Conservation (phyloP, 805 yeast species). For the Kuraishia capsulata region DNA sequence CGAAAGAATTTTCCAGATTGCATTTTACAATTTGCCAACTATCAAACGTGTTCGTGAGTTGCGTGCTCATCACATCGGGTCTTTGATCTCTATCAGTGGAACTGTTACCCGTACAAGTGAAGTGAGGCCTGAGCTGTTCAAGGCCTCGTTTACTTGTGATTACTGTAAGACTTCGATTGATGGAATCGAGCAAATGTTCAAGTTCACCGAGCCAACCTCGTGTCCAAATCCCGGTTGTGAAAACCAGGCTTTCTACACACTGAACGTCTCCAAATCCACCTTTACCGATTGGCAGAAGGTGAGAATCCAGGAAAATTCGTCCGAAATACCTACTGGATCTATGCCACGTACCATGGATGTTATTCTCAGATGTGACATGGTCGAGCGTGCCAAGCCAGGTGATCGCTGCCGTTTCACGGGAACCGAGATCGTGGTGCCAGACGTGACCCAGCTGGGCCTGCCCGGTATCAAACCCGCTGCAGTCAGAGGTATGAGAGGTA, state of each 20-base stretch:
- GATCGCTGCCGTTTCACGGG: slow-evolving; percentile 93
- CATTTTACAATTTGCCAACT: slow-evolving; percentile 79
- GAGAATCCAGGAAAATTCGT: slow-evolving; percentile 92
- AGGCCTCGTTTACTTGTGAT: slow-evolving; percentile 84
- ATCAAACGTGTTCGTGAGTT: slow-evolving; percentile 82
- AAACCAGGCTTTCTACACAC: slow-evolving; percentile 78
- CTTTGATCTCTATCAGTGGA: slow-evolving; percentile 77
- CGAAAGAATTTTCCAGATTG: slow-evolving; percentile 80
- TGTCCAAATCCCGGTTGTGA: slow-evolving; percentile 86
- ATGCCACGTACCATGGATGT: slow-evolving; percentile 97
- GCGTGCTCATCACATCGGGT: slow-evolving; percentile 82
- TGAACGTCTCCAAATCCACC: slow-evolving; percentile 74
- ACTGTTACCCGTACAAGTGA: slow-evolving; percentile 95
- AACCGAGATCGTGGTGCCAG: slow-evolving; percentile 90
- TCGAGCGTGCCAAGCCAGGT: slow-evolving; percentile 95
- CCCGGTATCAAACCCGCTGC: slow-evolving; percentile 93
- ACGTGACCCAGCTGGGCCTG: slow-evolving; percentile 83
- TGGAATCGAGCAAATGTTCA: slow-evolving; percentile 87
- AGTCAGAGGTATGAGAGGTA: slow-evolving; percentile 53
- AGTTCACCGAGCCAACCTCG: slow-evolving; percentile 88
- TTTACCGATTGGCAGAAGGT: slow-evolving; percentile 96
- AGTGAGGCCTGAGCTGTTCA: slow-evolving; percentile 88
- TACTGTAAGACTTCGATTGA: slow-evolving; percentile 77
- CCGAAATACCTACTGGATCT: slow-evolving; percentile 94
- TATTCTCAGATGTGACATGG: slow-evolving; percentile 85